These are phyloP conservation scores for Scedosporium minutisporum DNA, from an alignment of 2,329 filamentous ascomycete species.

Conservation along the genomic window DNA sequence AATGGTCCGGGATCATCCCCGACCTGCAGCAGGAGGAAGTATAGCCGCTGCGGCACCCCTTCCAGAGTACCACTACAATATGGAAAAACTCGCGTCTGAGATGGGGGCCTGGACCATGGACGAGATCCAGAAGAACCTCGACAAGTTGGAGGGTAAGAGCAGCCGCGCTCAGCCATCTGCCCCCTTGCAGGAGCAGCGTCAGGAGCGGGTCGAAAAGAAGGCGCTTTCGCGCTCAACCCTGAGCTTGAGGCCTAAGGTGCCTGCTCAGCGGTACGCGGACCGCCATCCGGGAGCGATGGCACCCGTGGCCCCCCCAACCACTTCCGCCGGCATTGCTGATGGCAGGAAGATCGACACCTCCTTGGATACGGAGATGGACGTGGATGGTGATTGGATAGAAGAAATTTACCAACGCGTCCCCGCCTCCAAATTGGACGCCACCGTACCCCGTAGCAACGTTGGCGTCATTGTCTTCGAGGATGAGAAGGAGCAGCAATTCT, in stretches of 20 bases:
- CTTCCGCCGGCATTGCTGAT: slow-evolving; percentile 19
- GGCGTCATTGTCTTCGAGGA: slow-evolving; percentile 48
- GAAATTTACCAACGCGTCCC: slow-evolving; percentile 57
- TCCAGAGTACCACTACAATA: slow-evolving; percentile 27
- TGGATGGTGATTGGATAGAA: slow-evolving; percentile 51
- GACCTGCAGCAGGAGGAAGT: background rate
- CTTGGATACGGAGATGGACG: slow-evolving; percentile 28
- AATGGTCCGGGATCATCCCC: background rate
- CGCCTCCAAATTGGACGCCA: slow-evolving; percentile 35
- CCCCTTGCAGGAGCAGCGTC: background rate
- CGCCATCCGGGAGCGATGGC: slow-evolving; percentile 36
- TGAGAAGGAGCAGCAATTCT: slow-evolving; percentile 49
- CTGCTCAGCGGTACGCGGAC: slow-evolving; percentile 44
- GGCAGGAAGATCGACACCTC: slow-evolving; percentile 30
- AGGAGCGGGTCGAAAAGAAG: slow-evolving; percentile 5
- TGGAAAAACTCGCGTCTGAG: slow-evolving; percentile 40
- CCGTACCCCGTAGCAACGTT: slow-evolving; percentile 39
- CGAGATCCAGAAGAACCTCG: slow-evolving; percentile 45
- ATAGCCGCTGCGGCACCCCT: slow-evolving; percentile 6
- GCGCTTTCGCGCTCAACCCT: slow-evolving; percentile 14
- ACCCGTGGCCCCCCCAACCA: slow-evolving; percentile 7
- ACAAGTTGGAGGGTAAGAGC: slow-evolving; percentile 29
- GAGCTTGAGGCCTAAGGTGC: slow-evolving; percentile 47
- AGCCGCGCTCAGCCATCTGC: slow-evolving; percentile 10
- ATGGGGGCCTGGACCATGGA: slow-evolving; percentile 51